Evolutionary conservation across 2,329 filamentous ascomycete genomes (phyloP).

Genomic region (Penicillium sp.): DNA sequence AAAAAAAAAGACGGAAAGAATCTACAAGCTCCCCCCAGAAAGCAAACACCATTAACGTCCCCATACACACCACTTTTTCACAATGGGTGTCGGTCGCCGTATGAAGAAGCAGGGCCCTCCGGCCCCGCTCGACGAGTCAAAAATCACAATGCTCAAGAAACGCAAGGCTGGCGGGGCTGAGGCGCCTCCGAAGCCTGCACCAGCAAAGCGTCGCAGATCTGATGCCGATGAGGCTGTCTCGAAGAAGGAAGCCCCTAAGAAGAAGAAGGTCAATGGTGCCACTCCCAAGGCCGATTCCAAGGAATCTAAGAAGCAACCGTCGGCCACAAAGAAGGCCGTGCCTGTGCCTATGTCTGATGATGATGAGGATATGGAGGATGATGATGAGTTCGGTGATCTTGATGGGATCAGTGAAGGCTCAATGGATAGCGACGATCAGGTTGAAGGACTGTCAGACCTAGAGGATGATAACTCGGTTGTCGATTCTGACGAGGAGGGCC

Average conservation of each 20-base stretch:
- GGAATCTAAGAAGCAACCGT: constrained; percentile 33
- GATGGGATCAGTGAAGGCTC: constrained; percentile 45
- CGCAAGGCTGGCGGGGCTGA: constrained; percentile 75
- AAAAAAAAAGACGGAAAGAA: constrained; percentile 34
- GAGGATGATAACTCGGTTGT: constrained; percentile 59
- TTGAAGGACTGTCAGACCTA: constrained; percentile 51
- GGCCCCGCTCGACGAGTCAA: constrained; percentile 71
- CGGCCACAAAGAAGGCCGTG: constrained; percentile 19
- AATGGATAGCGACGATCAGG: constrained; percentile 51
- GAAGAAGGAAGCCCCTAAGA: constrained; percentile 42
- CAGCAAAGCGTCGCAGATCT: constrained; percentile 61
- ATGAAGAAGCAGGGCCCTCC: constrained; percentile 96
- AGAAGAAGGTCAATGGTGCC: constrained; percentile 38
- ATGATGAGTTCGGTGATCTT: constrained; percentile 50
- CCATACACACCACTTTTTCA: constrained; percentile 34
- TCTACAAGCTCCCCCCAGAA: constrained; percentile 20
- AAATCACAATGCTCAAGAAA: constrained; percentile 66
- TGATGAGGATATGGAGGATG: constrained; percentile 40
- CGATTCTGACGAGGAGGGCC: constrained; percentile 68
- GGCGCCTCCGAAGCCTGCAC: constrained; percentile 44
- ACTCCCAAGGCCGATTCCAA: constrained; percentile 19
- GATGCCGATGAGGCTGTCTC: constrained; percentile 45
- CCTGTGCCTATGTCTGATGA: constrained; percentile 28
- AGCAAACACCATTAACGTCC: constrained; percentile 18
- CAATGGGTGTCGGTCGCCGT: constrained; percentile 84